Evolutionary conservation across 768 basidiomycete genomes (phyloP), one percentile per base, ranked within the genome.

Genomic region (Cystofilobasidium capitatum): DNA sequence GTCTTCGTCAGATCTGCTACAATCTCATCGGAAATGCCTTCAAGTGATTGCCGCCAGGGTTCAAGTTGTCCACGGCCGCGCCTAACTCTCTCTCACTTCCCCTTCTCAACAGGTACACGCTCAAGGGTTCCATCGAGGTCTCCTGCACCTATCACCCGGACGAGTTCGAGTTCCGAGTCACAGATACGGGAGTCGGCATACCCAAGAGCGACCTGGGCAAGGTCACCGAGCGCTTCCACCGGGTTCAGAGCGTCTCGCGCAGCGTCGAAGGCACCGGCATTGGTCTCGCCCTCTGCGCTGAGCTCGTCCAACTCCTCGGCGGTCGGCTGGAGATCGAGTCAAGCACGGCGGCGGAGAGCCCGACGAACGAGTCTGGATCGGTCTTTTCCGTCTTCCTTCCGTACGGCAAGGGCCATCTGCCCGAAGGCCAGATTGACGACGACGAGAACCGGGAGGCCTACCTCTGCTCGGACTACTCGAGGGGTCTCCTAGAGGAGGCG

Each of bases 21-120:
- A 79, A 79, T 58, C 71, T 79, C 2, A 74, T 77, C 44, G 76
- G 77, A 16, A 78, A 78, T 65, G 78, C 78, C 1, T 72, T 77
- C 70, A 78, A 78, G 71, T 79, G 76, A 69, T 58, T 36, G n/a
- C n/a, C n/a, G n/a, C n/a, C n/a, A n/a, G n/a, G n/a, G n/a, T n/a
- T n/a, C n/a, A n/a, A 67, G 62, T 39, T 20, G 14, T 20, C 0
- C 14, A n/a, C 31, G n/a, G 22, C 33, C 71, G 66, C 40, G 20
- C 40, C 20, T 42, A 10, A 42, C 40, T 10, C 42, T 26, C 31
- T 10, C 9, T 0, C 42, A 13, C 65, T 76, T 66, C 65, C 65
- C 7, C 17, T 14, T 33, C 17, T 31, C 17, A 45, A 44, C 40
- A 68, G 51, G 45, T 68, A 62, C 51, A 62, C 59, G 10, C 6